Conservation (phyloP, 805 yeast genomes). For the Saccharomyces mikatae region DNA sequence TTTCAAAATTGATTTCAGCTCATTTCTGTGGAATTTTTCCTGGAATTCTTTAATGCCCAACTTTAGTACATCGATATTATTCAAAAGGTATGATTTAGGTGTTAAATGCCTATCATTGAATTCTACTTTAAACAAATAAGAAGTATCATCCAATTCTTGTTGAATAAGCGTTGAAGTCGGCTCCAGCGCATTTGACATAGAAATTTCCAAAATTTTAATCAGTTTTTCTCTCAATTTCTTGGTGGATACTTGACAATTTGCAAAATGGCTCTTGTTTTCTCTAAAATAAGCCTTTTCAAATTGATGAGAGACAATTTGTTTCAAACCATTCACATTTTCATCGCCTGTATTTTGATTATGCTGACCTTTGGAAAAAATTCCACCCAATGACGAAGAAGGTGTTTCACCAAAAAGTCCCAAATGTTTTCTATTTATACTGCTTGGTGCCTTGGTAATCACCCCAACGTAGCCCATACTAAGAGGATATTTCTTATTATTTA, state of each 20-base stretch:
- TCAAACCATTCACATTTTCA: slow-evolving; percentile 43
- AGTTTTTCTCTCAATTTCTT: slow-evolving; percentile 66
- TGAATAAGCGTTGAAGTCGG: slow-evolving; percentile 84
- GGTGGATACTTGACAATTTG: slow-evolving; percentile 68
- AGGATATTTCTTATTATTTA: slow-evolving; percentile 79
- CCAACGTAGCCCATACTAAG: slow-evolving; percentile 96
- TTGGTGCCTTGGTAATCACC: slow-evolving; percentile 81
- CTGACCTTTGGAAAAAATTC: slow-evolving; percentile 41
- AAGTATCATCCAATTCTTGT: slow-evolving; percentile 86
- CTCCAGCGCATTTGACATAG: slow-evolving; percentile 81
- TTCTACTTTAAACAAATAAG: slow-evolving; percentile 90
- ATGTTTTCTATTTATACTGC: slow-evolving; percentile 7
- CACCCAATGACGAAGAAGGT: slow-evolving; percentile 14
- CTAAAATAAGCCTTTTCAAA: slow-evolving; percentile 60
- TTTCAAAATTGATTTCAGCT: slow-evolving; percentile 68
- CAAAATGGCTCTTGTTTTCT: slow-evolving; percentile 49
- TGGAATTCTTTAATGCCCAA: slow-evolving; percentile 81
- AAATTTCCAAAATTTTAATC: slow-evolving; percentile 77
- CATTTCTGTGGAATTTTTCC: slow-evolving; percentile 72
- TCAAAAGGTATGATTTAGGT: slow-evolving; percentile 89
- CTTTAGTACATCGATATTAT: slow-evolving; percentile 80
- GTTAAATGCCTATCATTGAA: slow-evolving; percentile 91
- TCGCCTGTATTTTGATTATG: slow-evolving; percentile 34
- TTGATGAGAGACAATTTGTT: slow-evolving; percentile 43
- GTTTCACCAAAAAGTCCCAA: slow-evolving; percentile 14